Evolutionary conservation across 768 basidiomycete genomes (phyloP), one percentile per base, ranked within the genome.

Genomic region (Nidula microcarpa): DNA sequence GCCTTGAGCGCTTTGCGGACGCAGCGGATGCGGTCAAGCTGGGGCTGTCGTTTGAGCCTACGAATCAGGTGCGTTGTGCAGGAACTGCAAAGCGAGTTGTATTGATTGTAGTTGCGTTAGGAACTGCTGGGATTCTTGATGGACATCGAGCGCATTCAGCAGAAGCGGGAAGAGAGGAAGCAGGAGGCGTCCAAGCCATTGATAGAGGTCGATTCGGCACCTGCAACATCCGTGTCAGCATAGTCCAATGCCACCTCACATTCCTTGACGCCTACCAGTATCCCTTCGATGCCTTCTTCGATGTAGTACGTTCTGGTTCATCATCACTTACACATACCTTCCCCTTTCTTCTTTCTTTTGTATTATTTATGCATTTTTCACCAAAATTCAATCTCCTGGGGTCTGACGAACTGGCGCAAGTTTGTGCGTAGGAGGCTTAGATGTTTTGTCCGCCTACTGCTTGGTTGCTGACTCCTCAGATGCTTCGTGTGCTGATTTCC

Each of bases 11-110:
- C 44, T 69, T 82, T 52, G 71, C 84, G 43, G 94, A 96, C 43
- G 94, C 94, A 7, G 81, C 82, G 58, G 89, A 93, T 45, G 86
- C 94, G 2, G 71, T 96, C 54, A 78, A 82, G 58, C 77, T 94
- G 6, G 97, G 96, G 2, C 67, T 98, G 53, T 84, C 89, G 53
- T 96, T 89, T 60, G 95, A 98, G 59, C 80, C 79, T 34, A 67
- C 65, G 13, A 81, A 80, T 55, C 59, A 58, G 50, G 79, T 80
- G 59, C 49, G 74, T 64, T 30, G 51, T 23, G 44, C n/a, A 5
- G 33, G 17, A 32, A 45, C 33, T 39, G 18, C 37, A 34, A 39
- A 16, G 44, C 16, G 43, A 44, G 37, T 17, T 2, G 23, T 17
- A 30, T 10, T 30, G 2, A 47, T 14, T 35, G 11, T 39, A 8